A percentile compares a stretch with the other conserved stretches of the same genome.
Evolutionary conservation across 768 basidiomycete genomes (phyloP).

Genomic region (Psilocybe subaeruginosa): DNA sequence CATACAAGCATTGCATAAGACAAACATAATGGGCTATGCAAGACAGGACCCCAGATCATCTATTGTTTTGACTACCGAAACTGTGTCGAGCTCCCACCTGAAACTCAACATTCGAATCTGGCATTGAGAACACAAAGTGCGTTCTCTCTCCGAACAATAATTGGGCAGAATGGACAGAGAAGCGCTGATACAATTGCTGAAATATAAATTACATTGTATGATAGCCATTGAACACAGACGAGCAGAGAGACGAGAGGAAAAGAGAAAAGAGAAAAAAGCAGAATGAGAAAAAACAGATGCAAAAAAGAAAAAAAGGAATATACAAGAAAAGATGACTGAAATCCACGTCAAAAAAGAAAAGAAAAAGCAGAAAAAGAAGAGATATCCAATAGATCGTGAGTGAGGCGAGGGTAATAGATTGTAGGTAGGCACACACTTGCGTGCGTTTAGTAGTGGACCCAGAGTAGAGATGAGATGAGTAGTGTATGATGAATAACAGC

Average conservation of each 20-base stretch:
- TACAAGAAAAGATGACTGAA: not conserved
- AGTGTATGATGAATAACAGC: slow-evolving; percentile 1
- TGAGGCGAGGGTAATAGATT: not conserved
- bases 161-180: too few relatives aligned
- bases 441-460: not conserved
- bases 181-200: not conserved
- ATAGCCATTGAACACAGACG: slow-evolving; percentile 3
- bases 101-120: too few relatives aligned
- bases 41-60: too few relatives aligned
- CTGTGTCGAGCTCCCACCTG: too few relatives aligned
- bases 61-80: too few relatives aligned
- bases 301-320: not conserved
- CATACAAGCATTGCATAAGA: too few relatives aligned
- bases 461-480: not conserved
- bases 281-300: slow-evolving; percentile 1
- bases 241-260: not conserved
- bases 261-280: not conserved
- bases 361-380: not conserved
- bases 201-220: slow-evolving; percentile 4
- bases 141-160: too few relatives aligned
- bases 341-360: not conserved
- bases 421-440: not conserved
- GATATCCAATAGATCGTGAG: not conserved
- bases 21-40: too few relatives aligned
- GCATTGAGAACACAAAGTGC: too few relatives aligned